Conservation (phyloP, 768 basidiomycete genomes). For the Kwoniella mangroviensis region DNA sequence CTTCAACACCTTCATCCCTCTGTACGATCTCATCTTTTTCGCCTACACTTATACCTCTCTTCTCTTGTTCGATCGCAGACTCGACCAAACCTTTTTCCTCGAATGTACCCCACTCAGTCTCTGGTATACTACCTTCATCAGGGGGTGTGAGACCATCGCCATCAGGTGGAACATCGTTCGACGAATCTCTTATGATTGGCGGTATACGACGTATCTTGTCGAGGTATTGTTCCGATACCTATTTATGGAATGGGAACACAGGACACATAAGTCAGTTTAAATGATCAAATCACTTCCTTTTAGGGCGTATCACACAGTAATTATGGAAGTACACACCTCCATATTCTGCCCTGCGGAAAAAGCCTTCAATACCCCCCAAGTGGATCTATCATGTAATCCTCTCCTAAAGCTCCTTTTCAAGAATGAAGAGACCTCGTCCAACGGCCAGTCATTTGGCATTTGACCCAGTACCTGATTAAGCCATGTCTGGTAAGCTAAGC, state of each 20-base stretch:
- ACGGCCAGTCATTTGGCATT: slow-evolving; percentile 76
- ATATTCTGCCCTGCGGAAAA: slow-evolving; percentile 80
- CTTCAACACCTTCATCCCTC: slow-evolving; percentile 10
- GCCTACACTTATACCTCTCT: neutral
- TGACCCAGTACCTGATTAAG: slow-evolving; percentile 61
- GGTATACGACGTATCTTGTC: slow-evolving; percentile 38
- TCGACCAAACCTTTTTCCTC: slow-evolving; percentile 29
- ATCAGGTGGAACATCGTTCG: neutral
- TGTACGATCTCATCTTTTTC: slow-evolving; percentile 18
- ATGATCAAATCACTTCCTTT: too few species aligned
- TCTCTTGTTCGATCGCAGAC: neutral
- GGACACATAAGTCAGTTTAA: too few species aligned
- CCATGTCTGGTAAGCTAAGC: neutral
- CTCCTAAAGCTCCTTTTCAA: slow-evolving; percentile 77
- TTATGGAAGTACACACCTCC: slow-evolving; percentile 60
- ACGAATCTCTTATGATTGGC: slow-evolving; percentile 20
- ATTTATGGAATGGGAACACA: neutral
- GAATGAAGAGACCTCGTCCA: slow-evolving; percentile 74
- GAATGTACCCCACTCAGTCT: slow-evolving; percentile 45
- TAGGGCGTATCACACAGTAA: neutral
- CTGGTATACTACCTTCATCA: slow-evolving; percentile 56
- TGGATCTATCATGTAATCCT: slow-evolving; percentile 66
- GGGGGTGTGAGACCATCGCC: slow-evolving; percentile 26
- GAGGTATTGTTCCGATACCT: slow-evolving; percentile 42
- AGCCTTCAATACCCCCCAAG: slow-evolving; percentile 67